Conservation (phyloP, 345 rosid genomes). For the Linum tenue region DNA sequence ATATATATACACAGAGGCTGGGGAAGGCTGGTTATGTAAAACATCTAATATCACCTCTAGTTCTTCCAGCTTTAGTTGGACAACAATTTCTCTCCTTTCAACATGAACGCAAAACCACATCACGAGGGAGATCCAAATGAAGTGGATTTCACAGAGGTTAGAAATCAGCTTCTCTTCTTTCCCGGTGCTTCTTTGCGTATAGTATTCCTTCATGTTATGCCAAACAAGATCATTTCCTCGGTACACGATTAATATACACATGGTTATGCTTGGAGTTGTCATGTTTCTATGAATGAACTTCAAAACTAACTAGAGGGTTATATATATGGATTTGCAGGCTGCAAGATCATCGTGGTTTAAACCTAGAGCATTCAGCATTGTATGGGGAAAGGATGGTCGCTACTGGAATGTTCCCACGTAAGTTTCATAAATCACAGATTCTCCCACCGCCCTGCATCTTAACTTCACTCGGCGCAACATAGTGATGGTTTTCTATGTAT, state of each 20-base stretch:
- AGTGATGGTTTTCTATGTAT: not conserved
- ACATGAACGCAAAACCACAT: not conserved
- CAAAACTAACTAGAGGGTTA: not conserved
- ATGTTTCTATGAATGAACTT: not conserved
- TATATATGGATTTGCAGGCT: not conserved
- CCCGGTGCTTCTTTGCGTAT: not conserved
- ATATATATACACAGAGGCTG: not conserved
- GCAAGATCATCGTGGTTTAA: not conserved
- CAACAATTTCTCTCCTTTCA: not conserved
- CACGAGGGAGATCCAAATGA: not conserved
- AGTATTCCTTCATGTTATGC: too few relatives aligned
- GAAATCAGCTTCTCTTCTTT: not conserved
- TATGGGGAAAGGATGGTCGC: slow-evolving; percentile 5
- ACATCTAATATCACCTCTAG: not conserved
- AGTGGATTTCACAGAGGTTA: not conserved
- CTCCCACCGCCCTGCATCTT: not conserved
- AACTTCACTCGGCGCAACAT: not conserved
- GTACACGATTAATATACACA: too few relatives aligned
- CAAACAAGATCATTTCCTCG: too few relatives aligned
- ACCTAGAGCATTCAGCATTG: not conserved
- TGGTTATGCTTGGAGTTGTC: not conserved
- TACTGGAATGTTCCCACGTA: not conserved
- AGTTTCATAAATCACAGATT: not conserved
- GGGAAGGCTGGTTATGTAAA: not conserved
- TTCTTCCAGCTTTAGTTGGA: too few relatives aligned